These are phyloP conservation scores for Nicotiana tomentosiformis DNA, from an alignment of 257 asterid genomes.

Conservation along the genomic window DNA sequence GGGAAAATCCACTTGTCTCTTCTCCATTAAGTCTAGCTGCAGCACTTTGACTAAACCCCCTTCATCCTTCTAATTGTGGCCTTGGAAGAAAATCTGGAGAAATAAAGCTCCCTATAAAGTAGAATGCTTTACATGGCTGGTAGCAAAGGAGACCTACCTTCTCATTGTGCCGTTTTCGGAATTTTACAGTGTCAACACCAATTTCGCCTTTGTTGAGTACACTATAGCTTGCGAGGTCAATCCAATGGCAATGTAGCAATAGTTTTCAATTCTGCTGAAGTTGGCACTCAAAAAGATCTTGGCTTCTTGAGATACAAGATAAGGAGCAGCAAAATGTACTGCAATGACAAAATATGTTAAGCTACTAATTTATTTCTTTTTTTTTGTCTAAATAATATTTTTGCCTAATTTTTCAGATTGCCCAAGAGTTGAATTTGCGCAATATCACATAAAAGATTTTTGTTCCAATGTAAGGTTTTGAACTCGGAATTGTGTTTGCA, in stretches of 20 bases:
- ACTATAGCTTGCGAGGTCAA: background rate
- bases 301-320: background rate
- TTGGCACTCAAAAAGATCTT: background rate
- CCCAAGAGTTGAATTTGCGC: background rate
- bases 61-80: background rate
- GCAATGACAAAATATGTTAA: background rate
- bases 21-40: too few relatives aligned
- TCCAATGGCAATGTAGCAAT: background rate
- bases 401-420: background rate
- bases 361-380: background rate
- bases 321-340: background rate
- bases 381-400: background rate
- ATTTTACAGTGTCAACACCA: background rate
- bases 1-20: too few relatives aligned
- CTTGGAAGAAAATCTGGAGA: background rate
- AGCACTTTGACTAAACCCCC: background rate
- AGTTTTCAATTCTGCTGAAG: background rate
- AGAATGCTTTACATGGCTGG: background rate
- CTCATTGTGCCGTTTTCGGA: background rate
- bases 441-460: background rate
- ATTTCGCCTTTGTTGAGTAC: background rate
- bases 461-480: background rate
- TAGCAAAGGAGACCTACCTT: background rate
- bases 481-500: slow-evolving; percentile 6
- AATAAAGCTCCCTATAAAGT: background rate